Evolutionary conservation across 1,284 basidiomycete genomes (phyloP), one percentile per base, ranked within the genome.

Genomic region (Meira miltonrushii): DNA sequence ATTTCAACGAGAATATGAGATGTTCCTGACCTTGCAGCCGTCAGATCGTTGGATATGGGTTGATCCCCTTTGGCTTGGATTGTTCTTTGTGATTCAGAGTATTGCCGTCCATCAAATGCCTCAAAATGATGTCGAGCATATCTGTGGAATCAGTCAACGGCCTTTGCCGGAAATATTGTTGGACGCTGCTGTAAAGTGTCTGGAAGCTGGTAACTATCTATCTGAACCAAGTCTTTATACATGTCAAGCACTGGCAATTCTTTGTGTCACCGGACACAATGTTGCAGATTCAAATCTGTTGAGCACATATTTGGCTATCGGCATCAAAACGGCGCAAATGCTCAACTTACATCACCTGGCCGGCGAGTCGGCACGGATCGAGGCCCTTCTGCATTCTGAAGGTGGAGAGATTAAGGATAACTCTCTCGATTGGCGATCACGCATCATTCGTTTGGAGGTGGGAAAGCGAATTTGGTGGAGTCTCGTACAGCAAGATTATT

Each of bases 101-200:
- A 68, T 68, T 39, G 64, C 67, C 33, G 60, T 68, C 10, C 67
- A 68, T 53, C 67, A 68, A 39, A 68, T 68, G 67, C 64, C 64
- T 2, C 57, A 60, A 17, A 65, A 64, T 33, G 67, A 68, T 15
- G 51, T 55, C 6, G 21, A 28, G 15, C n/a, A 28, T n/a, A 37
- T 55, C 11, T 44, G 13, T 21, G 53, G 39, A n/a, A 21, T 23
- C 13, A 44, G 15, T n/a, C 54, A 37, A 12, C n/a, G 12, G 8
- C 15, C 13, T 7, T 46, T 58, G 23, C 60, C 61, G 13, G 63
- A 59, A 2, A 43, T 21, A 10, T 53, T 66, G 10, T 62, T 68
- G n/a, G 51, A 64, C 28, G 65, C 65, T 10, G 61, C 61, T n/a
- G 63, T 63, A 59, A 64, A 62, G 15, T 64, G 61, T 33, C 56